Evolutionary conservation across 2,329 filamentous ascomycete genomes (phyloP).

Genomic region (Epichloe baconii): DNA sequence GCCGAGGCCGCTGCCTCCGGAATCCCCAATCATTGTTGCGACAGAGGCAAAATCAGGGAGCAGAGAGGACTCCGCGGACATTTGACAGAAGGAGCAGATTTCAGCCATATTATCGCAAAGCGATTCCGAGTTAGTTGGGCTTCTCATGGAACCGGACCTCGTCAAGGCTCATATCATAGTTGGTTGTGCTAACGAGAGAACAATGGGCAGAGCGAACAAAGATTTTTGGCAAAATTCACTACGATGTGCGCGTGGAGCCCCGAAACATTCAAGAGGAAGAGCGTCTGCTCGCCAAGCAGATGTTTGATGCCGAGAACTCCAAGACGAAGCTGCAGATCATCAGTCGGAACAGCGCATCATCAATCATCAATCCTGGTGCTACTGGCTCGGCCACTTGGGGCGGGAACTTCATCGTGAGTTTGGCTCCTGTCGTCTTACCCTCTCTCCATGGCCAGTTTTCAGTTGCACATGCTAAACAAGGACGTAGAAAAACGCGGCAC

Average conservation of each 20-base stretch:
- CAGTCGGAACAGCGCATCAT: constrained; percentile 34
- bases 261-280: constrained; percentile 59
- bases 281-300: constrained; percentile 46
- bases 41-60: constrained; percentile 17
- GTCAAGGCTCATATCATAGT: background rate
- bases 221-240: constrained; percentile 56
- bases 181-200: constrained; percentile 10
- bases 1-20: constrained; percentile 44
- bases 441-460: background rate
- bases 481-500: constrained; percentile 37
- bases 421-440: background rate
- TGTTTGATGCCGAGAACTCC: constrained; percentile 33
- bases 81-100: constrained; percentile 31
- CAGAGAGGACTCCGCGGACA: constrained; percentile 26
- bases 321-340: constrained; percentile 38
- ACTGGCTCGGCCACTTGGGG: constrained; percentile 24
- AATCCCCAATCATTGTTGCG: constrained; percentile 42
- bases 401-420: constrained; percentile 44
- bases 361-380: constrained; percentile 43
- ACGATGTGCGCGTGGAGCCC: constrained; percentile 65
- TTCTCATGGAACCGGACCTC: background rate
- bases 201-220: constrained; percentile 58
- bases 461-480: background rate
- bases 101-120: constrained; percentile 53
- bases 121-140: constrained; percentile 55